Percentiles rank a stretch among this genome's conserved stretches.
These are phyloP conservation scores for Hibiscus tridactylites DNA, from an alignment of 345 rosid species.

Conservation along the genomic window DNA sequence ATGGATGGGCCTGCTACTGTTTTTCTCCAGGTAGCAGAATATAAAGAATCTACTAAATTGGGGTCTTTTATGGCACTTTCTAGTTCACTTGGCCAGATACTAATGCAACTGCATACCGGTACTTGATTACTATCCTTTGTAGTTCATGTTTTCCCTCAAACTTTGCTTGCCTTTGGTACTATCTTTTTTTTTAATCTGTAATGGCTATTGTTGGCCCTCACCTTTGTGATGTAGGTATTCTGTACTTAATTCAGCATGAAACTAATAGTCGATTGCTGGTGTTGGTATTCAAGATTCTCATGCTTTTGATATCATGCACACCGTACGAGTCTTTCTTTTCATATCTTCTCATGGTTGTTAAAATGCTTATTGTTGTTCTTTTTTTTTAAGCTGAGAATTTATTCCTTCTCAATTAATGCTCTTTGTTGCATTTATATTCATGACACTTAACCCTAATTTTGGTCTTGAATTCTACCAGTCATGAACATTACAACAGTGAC, in stretches of 20 bases:
- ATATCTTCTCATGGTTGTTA: constrained; percentile 1
- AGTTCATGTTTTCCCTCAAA: constrained; percentile 3
- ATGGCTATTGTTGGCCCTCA: neutral
- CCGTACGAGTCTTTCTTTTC: constrained; percentile 55
- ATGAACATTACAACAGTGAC: neutral
- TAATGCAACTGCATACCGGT: constrained; percentile 93
- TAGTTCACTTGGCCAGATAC: constrained; percentile 72
- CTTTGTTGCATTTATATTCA: constrained; percentile 7
- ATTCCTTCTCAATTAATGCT: constrained; percentile 1
- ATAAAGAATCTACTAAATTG: constrained; percentile 58
- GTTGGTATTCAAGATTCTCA: constrained; percentile 67
- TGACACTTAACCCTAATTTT: neutral
- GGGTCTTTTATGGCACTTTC: constrained; percentile 82
- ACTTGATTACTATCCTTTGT: constrained; percentile 20
- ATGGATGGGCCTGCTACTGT: constrained; percentile 77
- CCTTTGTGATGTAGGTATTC: constrained; percentile 47
- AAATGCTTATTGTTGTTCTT: neutral
- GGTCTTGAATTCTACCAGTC: neutral
- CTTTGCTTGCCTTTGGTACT: too few species aligned
- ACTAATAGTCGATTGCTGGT: constrained; percentile 61
- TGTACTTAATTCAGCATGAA: constrained; percentile 67
- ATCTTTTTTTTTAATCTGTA: neutral
- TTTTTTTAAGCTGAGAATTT: neutral
- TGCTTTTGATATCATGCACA: constrained; percentile 60
- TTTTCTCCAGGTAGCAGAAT: constrained; percentile 89